Evolutionary conservation across 2,329 filamentous ascomycete species (phyloP).

Genomic region (Botrytis porri): DNA sequence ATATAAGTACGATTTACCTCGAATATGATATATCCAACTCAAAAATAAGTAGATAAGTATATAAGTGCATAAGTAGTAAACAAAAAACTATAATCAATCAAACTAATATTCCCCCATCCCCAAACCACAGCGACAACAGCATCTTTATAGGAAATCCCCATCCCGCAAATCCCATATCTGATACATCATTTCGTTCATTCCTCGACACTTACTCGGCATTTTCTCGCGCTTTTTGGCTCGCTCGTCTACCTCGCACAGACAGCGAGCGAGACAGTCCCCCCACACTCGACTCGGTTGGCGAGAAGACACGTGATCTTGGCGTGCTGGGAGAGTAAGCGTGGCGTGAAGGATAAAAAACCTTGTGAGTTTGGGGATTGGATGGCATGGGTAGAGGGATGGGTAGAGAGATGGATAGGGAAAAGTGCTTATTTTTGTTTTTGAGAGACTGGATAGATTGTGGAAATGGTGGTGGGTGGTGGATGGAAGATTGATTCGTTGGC

Average conservation of each 20-base stretch:
- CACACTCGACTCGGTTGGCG: background rate
- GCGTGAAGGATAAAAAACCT: background rate
- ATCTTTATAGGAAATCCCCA: background rate
- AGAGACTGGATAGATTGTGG: background rate
- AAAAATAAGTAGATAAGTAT: background rate
- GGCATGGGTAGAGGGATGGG: background rate
- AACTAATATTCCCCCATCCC: background rate
- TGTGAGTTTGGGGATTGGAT: background rate
- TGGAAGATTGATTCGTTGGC: background rate
- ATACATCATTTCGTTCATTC: background rate
- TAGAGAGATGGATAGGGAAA: background rate
- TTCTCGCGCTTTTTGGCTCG: conserved; percentile 10
- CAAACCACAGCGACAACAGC: background rate
- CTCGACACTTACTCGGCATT: background rate
- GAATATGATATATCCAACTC: background rate
- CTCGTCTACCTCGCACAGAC: no score
- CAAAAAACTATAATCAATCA: background rate
- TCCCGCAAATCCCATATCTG: background rate
- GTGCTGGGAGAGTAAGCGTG: background rate
- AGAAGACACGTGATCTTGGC: background rate
- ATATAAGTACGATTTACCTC: background rate
- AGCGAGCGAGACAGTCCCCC: background rate
- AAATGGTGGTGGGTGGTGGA: background rate
- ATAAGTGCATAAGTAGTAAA: background rate
- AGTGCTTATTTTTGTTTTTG: background rate